Evolutionary conservation across 768 basidiomycete genomes (phyloP).

Genomic region (Auricularia cornea): DNA sequence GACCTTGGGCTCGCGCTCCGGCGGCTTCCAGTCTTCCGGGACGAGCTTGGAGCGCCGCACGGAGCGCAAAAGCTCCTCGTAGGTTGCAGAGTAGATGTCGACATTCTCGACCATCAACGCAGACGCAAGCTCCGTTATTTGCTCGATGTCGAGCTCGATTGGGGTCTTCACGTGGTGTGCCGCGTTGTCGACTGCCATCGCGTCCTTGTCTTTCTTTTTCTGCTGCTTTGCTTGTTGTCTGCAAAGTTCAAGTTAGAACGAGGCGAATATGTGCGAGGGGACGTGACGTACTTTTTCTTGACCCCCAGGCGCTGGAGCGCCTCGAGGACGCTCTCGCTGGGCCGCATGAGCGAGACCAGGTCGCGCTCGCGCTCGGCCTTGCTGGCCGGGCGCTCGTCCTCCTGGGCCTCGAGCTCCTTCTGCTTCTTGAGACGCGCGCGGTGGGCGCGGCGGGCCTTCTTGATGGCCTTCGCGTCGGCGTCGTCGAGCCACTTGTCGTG

Average conservation of each 20-base stretch:
- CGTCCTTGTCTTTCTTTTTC: conserved; percentile 24
- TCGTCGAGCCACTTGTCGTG: conserved; percentile 97
- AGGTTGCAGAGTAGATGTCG: conserved; percentile 80
- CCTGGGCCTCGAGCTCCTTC: conserved; percentile 56
- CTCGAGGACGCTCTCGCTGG: conserved; percentile 86
- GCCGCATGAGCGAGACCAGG: conserved; percentile 67
- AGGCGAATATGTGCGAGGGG: background rate
- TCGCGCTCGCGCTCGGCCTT: conserved; percentile 36
- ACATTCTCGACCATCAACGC: conserved; percentile 79
- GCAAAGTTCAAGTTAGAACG: background rate
- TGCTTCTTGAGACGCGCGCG: conserved; percentile 67
- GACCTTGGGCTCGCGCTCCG: conserved; percentile 32
- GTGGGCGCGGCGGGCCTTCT: conserved; percentile 68
- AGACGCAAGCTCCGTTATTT: conserved; percentile 81
- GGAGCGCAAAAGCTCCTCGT: conserved; percentile 73
- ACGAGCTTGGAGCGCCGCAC: conserved; percentile 68
- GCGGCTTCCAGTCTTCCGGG: conserved; percentile 60
- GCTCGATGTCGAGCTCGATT: conserved; percentile 42
- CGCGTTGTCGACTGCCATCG: conserved; percentile 46
- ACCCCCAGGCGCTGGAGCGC: conserved; percentile 79
- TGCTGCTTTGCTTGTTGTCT: conserved; percentile 8
- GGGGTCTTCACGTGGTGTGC: background rate
- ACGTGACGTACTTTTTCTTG: conserved; percentile 21
- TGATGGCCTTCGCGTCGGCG: conserved; percentile 76
- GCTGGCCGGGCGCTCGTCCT: conserved; percentile 27